phyloP scores from a whole-genome alignment of 148 eudicot species.

The Polygonum aviculare region DNA sequence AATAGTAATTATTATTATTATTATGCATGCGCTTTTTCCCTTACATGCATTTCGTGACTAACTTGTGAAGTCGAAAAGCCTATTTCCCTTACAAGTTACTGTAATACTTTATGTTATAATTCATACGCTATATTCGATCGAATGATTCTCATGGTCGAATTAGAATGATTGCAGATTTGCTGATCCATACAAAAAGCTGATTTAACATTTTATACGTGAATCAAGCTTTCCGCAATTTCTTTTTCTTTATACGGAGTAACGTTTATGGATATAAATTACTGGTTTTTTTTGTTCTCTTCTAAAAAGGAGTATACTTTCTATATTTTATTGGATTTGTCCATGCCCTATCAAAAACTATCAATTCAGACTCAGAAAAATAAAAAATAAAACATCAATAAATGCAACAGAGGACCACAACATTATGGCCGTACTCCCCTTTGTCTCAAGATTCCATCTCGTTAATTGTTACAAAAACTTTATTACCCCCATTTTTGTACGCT shows the following conservation, averaged over 20 bases:
- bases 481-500: background rate
- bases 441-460: background rate
- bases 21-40: background rate
- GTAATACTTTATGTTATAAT: background rate
- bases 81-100: background rate
- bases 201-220: slow-evolving; percentile 1
- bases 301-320: no score
- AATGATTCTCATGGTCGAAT: slow-evolving; percentile 7
- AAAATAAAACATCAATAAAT: background rate
- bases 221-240: background rate
- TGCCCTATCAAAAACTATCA: no score
- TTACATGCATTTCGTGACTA: background rate
- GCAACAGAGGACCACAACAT: background rate
- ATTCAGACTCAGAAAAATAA: background rate
- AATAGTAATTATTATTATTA: background rate
- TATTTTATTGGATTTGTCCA: background rate
- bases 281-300: no score
- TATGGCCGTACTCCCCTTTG: slow-evolving; percentile 1
- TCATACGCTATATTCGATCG: background rate
- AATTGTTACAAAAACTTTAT: background rate
- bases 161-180: slow-evolving; percentile 7
- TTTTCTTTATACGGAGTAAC: no score
- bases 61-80: background rate
- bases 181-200: background rate
- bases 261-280: no score